Conservation (phyloP, 1,284 basidiomycete species). For the Leccinum fuscescens region DNA sequence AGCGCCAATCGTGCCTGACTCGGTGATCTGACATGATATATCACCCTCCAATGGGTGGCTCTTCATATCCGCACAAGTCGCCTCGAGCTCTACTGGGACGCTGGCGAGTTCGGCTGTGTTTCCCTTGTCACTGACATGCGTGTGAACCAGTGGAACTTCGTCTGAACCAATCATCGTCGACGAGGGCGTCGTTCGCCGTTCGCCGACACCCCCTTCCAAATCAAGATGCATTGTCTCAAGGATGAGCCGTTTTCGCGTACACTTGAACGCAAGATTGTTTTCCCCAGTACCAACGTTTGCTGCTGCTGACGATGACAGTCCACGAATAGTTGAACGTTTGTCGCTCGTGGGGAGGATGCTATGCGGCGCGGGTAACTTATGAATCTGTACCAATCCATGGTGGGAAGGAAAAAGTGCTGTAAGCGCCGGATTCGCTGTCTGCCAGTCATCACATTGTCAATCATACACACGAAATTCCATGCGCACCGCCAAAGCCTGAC, state of each 20-base stretch:
- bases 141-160: conserved; percentile 17
- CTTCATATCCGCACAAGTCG: conserved; percentile 8
- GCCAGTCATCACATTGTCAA: conserved; percentile 12
- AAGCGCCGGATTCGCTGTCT: conserved; percentile 64
- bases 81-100: conserved; percentile 30
- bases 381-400: conserved; percentile 79
- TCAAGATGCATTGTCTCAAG: conserved; percentile 94
- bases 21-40: not conserved
- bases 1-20: not conserved
- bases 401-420: conserved; percentile 73
- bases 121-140: conserved; percentile 6
- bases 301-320: conserved; percentile 56
- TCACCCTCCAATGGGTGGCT: not conserved
- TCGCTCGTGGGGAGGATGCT: conserved; percentile 73
- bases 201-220: conserved; percentile 87
- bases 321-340: conserved; percentile 74
- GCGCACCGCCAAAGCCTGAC: conserved; percentile 76
- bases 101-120: conserved; percentile 15
- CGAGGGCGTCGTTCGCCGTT: conserved; percentile 72
- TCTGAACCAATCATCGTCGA: conserved; percentile 29
- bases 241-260: conserved; percentile 82
- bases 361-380: conserved; percentile 68
- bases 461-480: conserved; percentile 2
- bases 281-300: conserved; percentile 64
- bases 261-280: conserved; percentile 95